A percentile compares a stretch with the other conserved stretches of the same genome.
phyloP scores from a whole-genome alignment of 2,329 filamentous ascomycete genomes.

The Cytospora schulzeri region DNA sequence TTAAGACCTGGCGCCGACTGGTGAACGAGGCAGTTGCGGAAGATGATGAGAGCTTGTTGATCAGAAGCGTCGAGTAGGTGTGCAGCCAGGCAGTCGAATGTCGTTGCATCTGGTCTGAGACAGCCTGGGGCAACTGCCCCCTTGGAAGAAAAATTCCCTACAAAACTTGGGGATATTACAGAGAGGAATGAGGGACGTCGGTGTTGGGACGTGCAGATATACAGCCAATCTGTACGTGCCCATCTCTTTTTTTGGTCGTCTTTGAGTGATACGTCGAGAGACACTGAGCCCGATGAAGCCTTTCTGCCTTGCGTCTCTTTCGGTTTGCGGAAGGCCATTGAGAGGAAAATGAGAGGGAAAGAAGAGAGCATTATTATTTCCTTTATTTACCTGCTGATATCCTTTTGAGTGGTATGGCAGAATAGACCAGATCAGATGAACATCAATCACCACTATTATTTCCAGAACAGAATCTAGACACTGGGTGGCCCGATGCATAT shows the following conservation, averaged over 20 bases:
- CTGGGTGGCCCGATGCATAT: no score
- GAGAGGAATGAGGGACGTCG: no score
- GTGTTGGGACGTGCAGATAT: no score
- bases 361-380: no score
- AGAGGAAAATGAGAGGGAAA: background rate
- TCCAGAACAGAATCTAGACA: background rate
- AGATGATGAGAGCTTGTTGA: background rate
- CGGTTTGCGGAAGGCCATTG: no score
- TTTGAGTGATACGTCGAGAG: background rate
- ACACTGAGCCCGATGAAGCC: background rate
- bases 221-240: background rate
- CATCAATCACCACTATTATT: no score
- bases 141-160: background rate
- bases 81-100: background rate
- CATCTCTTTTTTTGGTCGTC: background rate
- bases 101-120: no score
- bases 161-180: no score
- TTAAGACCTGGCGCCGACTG: slow-evolving; percentile 12
- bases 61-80: background rate
- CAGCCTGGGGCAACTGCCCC: no score
- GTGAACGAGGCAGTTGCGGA: slow-evolving; percentile 9
- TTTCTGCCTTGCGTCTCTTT: background rate
- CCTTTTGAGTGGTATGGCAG: no score
- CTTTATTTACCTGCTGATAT: no score
- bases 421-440: no score